Percentiles rank a stretch among this genome's conserved stretches.
These are phyloP conservation scores for Coniochaeta prunicola DNA, from an alignment of 2,329 filamentous ascomycete species.

Conservation along the genomic window DNA sequence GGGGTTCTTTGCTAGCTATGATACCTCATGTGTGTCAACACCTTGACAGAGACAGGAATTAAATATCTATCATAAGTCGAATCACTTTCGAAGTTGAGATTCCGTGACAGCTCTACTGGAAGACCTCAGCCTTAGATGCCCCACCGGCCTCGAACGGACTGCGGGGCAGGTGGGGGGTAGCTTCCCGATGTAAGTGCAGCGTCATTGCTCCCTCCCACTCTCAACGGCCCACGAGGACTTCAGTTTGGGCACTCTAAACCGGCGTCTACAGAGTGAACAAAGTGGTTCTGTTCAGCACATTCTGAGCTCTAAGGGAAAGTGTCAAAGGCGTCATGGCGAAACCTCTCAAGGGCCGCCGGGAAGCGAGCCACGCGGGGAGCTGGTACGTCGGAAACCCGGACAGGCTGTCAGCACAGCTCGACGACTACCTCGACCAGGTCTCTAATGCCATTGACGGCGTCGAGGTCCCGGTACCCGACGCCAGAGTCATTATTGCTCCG, in stretches of 20 bases:
- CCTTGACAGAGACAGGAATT: no score
- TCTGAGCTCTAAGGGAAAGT: not conserved
- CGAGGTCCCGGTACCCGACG: conserved; percentile 61
- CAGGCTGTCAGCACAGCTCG: conserved; percentile 61
- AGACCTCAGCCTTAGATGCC: not conserved
- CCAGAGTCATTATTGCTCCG: conserved; percentile 88
- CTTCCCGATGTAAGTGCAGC: not conserved
- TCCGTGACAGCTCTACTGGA: no score
- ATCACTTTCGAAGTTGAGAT: no score
- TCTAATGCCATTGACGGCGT: conserved; percentile 54
- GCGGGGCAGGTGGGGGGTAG: not conserved
- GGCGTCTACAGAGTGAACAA: no score
- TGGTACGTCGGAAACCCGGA: conserved; percentile 69
- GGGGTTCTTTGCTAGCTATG: not conserved
- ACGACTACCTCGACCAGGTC: conserved; percentile 66
- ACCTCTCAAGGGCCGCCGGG: conserved; percentile 23
- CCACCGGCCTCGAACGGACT: not conserved
- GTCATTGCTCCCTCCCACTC: not conserved
- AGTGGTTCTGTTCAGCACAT: not conserved
- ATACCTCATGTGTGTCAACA: not conserved
- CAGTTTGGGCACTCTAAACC: not conserved
- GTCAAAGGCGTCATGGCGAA: not conserved
- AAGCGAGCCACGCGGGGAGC: conserved; percentile 71
- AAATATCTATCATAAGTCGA: no score
- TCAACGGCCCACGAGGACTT: not conserved